These are phyloP conservation scores for Amanita muscaria DNA, from an alignment of 768 basidiomycete species.

Conservation along the genomic window DNA sequence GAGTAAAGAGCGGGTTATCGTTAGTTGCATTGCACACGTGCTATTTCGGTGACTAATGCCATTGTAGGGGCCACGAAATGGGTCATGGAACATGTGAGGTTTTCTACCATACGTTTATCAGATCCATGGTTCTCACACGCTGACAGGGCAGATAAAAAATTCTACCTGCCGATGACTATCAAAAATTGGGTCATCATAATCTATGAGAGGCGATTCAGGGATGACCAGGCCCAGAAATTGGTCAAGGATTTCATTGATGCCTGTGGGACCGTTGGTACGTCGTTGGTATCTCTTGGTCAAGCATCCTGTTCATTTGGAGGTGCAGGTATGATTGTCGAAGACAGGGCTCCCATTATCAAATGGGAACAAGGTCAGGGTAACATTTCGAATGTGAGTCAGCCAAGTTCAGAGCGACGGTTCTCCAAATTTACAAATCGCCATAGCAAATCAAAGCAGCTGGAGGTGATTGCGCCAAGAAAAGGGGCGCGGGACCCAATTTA, in stretches of 20 bases:
- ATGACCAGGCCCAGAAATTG: constrained; percentile 36
- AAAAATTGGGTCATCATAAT: constrained; percentile 54
- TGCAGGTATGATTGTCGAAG: constrained; percentile 50
- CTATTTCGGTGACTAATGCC: constrained; percentile 7
- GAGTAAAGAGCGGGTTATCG: constrained; percentile 44
- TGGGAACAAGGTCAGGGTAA: constrained; percentile 53
- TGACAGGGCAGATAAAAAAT: constrained; percentile 58
- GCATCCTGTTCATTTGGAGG: constrained; percentile 24
- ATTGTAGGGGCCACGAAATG: constrained; percentile 48
- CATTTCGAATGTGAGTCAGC: constrained; percentile 28
- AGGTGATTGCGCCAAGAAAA: constrained; percentile 28
- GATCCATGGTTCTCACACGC: constrained; percentile 28
- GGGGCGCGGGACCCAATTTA: constrained; percentile 38
- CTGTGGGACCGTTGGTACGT: constrained; percentile 52
- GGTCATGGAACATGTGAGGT: constrained; percentile 72
- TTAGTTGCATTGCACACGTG: constrained; percentile 21
- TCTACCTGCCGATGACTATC: constrained; percentile 46
- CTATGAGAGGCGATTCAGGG: constrained; percentile 51
- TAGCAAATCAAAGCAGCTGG: constrained; percentile 46
- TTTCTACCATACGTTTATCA: background rate
- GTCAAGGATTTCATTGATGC: constrained; percentile 39
- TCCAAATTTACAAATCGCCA: constrained; percentile 19
- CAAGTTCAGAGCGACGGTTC: background rate
- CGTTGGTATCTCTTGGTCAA: constrained; percentile 25
- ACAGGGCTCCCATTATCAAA: constrained; percentile 34